phyloP scores from a whole-genome alignment of 1,139 yeast species.

The Saccharomyces hybrid region DNA sequence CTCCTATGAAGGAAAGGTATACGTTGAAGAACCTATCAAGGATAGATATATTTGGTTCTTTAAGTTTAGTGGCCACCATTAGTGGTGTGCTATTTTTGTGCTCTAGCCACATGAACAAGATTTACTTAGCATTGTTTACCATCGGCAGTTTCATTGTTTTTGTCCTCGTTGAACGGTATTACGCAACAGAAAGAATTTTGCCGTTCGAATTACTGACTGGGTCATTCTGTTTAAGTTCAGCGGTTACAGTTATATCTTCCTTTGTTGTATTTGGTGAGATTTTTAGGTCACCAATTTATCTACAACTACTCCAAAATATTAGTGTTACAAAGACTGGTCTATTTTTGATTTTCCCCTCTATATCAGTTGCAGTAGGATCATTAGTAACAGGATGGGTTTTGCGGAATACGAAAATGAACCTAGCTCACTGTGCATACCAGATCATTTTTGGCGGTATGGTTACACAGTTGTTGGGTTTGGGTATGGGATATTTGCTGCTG shows the following conservation, averaged over 20 bases:
- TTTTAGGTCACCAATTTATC: conserved; percentile 48
- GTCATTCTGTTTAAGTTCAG: conserved; percentile 25
- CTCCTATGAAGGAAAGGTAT: conserved; percentile 32
- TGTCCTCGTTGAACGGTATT: conserved; percentile 23
- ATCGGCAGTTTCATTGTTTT: conserved; percentile 18
- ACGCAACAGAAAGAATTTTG: conserved; percentile 27
- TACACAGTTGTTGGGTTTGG: conserved; percentile 22
- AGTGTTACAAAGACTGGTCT: conserved; percentile 46
- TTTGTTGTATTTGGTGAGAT: conserved; percentile 32
- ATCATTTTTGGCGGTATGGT: conserved; percentile 18
- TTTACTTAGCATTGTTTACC: conserved; percentile 12
- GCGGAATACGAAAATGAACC: conserved; percentile 25
- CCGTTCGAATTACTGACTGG: conserved; percentile 28
- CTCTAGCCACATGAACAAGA: conserved; percentile 25
- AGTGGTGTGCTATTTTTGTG: conserved; percentile 40
- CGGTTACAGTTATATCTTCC: conserved; percentile 25
- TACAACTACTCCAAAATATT: conserved; percentile 44
- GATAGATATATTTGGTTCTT: conserved; percentile 70
- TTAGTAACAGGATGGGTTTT: conserved; percentile 46
- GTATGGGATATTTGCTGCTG: conserved; percentile 15
- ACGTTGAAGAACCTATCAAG: conserved; percentile 43
- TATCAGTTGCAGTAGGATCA: conserved; percentile 49
- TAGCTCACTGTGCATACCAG: conserved; percentile 25
- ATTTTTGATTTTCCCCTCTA: conserved; percentile 41
- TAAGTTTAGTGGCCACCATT: conserved; percentile 50